Evolutionary conservation across 371 early-diverging fungal genomes (phyloP).

Genomic region (Mortierella sp.): DNA sequence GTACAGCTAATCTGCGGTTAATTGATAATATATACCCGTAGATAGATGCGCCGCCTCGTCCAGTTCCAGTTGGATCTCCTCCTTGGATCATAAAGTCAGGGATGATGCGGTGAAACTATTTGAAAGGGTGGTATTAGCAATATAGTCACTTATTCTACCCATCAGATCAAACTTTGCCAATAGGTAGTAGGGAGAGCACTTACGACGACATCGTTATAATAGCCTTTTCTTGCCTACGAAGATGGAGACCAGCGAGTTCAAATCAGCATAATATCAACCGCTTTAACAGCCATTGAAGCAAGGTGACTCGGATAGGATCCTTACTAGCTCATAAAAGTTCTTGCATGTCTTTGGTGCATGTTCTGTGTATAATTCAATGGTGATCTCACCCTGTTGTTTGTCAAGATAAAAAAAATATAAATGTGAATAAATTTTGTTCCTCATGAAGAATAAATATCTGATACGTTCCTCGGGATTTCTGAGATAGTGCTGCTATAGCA

Average conservation of each 20-base stretch:
- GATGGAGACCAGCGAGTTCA: too few species aligned
- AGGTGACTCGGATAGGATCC: background rate
- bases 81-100: conserved; percentile 91
- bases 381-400: conserved; percentile 64
- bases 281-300: background rate
- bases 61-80: conserved; percentile 71
- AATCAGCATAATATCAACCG: background rate
- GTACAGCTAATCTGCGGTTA: too few species aligned
- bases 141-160: background rate
- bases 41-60: conserved; percentile 75
- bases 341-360: conserved; percentile 82
- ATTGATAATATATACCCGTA: conserved; percentile 65
- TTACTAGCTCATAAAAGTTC: conserved; percentile 83
- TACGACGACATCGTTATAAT: conserved; percentile 77
- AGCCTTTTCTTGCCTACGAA: conserved; percentile 70
- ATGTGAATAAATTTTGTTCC: background rate
- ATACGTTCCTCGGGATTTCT: background rate
- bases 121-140: background rate
- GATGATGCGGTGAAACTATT: conserved; percentile 85
- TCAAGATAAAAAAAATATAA: background rate
- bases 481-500: background rate
- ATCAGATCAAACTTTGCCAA: background rate
- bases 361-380: conserved; percentile 78
- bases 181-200: conserved; percentile 34
- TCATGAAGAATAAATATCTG: background rate